Evolutionary conservation across 345 rosid genomes (phyloP), one percentile per base, ranked within the genome.

Genomic region (Citrus cavaleriei): DNA sequence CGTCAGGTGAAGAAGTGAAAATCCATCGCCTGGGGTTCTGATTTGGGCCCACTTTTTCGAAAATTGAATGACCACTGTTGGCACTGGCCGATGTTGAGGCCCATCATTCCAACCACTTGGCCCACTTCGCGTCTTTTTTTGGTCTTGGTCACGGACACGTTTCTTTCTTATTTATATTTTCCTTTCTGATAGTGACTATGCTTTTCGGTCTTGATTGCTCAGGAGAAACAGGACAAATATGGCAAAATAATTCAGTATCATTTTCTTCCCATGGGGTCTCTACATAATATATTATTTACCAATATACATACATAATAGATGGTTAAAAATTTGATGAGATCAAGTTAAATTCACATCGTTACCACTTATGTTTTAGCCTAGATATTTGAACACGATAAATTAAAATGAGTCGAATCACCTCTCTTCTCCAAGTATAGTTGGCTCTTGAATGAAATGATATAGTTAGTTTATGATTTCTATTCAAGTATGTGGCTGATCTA

Each of bases 101-200:
- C 90, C 86, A 80, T 59, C 9, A 59, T 1, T 22, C 27, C 27
- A 7, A 58, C 25, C 37, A 1, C 77, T 55, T 78, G 88, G 83
- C 90, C 88, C 88, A 77, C 88, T 72, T 78, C 77, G 51, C 82
- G 61, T 68, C 83, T 49, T 55, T 10, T 1, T 63, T 2, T 73
- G 85, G 76, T 38, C 85, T 40, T 79, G 27, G 63, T 25, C 38
- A 12, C 61, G 51, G 55, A 60, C 25, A 10, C 25, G 58, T 54
- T 18, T 25, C 76, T 30, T 24, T 30, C 70, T 21, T 12, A 30
- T 10, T 51, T 72, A 40, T 30, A 46, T 49, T 32, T 60, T 34
- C 42, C 14, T 1, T 4, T n/a, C 35, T 24, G 40, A 18, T 57
- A 7, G 27, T 14, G 54, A 74, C 62, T 25, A 5, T 22, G 3